A percentile compares a stretch with the other conserved stretches of the same genome.
Conservation (phyloP, 768 basidiomycete species). For the Phanerochaete carnosa region DNA sequence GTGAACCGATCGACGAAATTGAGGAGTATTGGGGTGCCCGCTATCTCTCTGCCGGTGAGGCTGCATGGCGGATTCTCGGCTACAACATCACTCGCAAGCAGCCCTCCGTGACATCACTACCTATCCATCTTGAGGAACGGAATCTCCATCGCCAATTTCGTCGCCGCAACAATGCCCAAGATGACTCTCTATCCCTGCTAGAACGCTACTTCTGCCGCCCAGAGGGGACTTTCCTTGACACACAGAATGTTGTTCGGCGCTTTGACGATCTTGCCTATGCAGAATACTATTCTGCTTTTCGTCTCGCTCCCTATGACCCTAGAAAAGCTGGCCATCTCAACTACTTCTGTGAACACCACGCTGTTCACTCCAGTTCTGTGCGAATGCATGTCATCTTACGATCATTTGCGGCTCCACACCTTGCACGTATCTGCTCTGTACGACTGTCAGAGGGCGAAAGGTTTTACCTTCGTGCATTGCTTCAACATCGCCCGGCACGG, state of each 20-base stretch:
- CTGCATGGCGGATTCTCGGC: constrained; percentile 33
- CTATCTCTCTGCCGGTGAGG: constrained; percentile 23
- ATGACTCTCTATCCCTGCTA: constrained; percentile 12
- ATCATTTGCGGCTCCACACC: constrained; percentile 5
- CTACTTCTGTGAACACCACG: constrained; percentile 10
- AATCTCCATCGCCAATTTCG: no score
- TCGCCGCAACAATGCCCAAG: background rate
- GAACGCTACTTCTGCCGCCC: constrained; percentile 21
- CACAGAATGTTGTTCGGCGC: background rate
- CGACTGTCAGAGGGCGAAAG: constrained; percentile 29
- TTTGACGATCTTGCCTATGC: constrained; percentile 16
- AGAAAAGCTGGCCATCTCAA: background rate
- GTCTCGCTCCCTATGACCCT: constrained; percentile 8
- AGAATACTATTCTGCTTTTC: constrained; percentile 19
- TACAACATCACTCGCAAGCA: constrained; percentile 31
- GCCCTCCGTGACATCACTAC: constrained; percentile 31
- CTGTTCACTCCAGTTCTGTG: background rate
- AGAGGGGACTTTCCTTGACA: background rate
- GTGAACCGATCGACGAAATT: constrained; percentile 36
- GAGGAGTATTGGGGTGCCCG: constrained; percentile 31
- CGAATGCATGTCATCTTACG: constrained; percentile 19
- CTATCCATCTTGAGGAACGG: constrained; percentile 30
- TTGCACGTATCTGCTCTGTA: constrained; percentile 22
- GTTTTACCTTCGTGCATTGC: constrained; percentile 31
- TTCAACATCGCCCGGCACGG: constrained; percentile 15